Evolutionary conservation across 2,329 filamentous ascomycete species (phyloP).

Genomic region (Aphanoascus verrucosus): DNA sequence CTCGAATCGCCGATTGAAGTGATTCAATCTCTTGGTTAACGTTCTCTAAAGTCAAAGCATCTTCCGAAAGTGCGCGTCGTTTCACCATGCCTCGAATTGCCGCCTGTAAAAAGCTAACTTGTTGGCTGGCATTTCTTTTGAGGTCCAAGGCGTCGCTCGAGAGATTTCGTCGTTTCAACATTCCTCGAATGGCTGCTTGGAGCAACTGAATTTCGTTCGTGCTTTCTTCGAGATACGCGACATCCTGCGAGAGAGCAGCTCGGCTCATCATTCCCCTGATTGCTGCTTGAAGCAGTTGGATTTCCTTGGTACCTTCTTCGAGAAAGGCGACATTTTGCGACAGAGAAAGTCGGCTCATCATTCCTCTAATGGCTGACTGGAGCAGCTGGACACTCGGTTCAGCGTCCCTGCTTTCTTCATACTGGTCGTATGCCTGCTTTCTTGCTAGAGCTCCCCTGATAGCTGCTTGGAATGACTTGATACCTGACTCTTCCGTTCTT

Average conservation of each 20-base stretch:
- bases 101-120: constrained; percentile 47
- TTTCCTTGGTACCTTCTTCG: constrained; percentile 18
- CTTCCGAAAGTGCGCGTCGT: constrained; percentile 10
- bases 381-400: constrained; percentile 50
- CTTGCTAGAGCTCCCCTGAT: constrained; percentile 41
- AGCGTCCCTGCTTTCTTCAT: constrained; percentile 52
- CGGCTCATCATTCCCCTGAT: constrained; percentile 35
- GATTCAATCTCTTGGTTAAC: constrained; percentile 35
- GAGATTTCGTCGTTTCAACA: constrained; percentile 31
- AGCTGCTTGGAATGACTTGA: constrained; percentile 46
- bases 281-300: constrained; percentile 46
- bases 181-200: constrained; percentile 46
- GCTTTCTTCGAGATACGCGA: neutral
- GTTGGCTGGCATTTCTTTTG: constrained; percentile 52
- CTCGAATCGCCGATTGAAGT: constrained; percentile 49
- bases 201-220: constrained; percentile 37
- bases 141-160: constrained; percentile 46
- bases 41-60: constrained; percentile 35
- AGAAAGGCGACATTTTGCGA: neutral
- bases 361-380: constrained; percentile 48
- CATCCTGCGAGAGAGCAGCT: constrained; percentile 9
- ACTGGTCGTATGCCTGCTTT: constrained; percentile 38
- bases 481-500: constrained; percentile 33
- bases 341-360: constrained; percentile 14
- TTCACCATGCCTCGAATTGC: constrained; percentile 43